Evolutionary conservation across 1,139 yeast genomes (phyloP), one percentile per base, ranked within the genome.

Genomic region (Pichia sp.): DNA sequence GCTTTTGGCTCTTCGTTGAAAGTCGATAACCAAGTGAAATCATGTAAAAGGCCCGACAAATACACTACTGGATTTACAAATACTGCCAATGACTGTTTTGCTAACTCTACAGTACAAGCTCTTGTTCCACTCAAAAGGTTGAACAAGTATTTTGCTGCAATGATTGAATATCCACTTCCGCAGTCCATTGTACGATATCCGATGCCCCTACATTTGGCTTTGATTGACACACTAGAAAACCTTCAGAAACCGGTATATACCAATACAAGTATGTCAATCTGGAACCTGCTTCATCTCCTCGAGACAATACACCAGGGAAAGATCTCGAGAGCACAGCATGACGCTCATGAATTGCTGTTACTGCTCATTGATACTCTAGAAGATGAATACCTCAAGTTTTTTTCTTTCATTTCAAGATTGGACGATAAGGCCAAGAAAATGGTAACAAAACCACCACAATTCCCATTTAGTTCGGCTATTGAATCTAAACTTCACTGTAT

Each of bases 311-410:
- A 85, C 71, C 79, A 83, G 57, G 85, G 92, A 6, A 83, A 81
- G 61, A 85, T 93, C 36, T 85, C 96, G 2, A 74, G 91, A 38
- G 81, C 82, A 46, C 99, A 93, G 70, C 96, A 92, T 64, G 98
- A 92, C 72, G 97, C 98, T 0, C 98, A 93, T 63, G 99, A 93
- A 65, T 76, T 93, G 59, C 79, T 93, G 36, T 96, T 89, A 65
- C 70, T 89, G 55, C 77, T 92, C 41, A 73, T 91, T 48, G 96
- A 92, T 64, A 85, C 95, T 0, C 73, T 92, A 55, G 85, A 87
- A 55, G 79, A 77, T 57, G 97, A 92, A 66, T 77, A 81, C 61
- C 67, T 74, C 12, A 71, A 73, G 46, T 64, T 83, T 45, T 71
- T 67, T 42, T 77, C 73, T 59, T 74, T 69, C 57, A 69, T 70